Base-by-base conservation (phyloP, 208 protist species). In the Crithidia mellificae region DNA sequence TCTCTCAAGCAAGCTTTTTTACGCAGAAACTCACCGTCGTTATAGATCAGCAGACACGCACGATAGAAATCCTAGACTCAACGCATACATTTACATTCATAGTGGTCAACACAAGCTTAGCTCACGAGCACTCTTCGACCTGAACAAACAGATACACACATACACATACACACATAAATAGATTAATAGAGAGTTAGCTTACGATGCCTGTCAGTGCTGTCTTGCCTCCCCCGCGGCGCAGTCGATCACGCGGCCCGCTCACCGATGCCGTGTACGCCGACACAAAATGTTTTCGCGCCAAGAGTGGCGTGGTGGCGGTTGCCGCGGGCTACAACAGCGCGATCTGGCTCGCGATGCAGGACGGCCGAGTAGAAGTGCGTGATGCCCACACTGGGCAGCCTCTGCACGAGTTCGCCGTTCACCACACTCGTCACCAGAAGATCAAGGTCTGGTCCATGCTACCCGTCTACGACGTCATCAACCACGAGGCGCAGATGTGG, bases 291-390 rank as follows among this genome's bases (percentile, higher is more conserved):
- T 90, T 90, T 44, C 53, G 75, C 36, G 66, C 62, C 5, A 68
- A 61, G 20, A 70, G 80, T 46, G 74, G 63, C 20, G 85, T 92
- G 1, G 59, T 81, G 32, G 65, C 78, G 22, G 82, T 95, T 66
- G 76, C 83, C 8, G 77, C 85, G 29, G 79, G 80, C 19, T 44
- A 56, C 59, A 61, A 78, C 46, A 74, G 59, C 30, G 69, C 72
- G 32, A 78, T 91, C 34, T 95, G 90, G 90, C 68, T 95, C 44
- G 85, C 83, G 2, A 70, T 90, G 68, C 72, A 74, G 8, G 78
- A 95, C 55, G 86, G 86, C 43, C 82, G 74, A 1, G 83, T 95
- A 8, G 84, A 92, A 63, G 68, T 95, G 32, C 90, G 85, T 50
- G 64, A 91, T 43, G 77, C 74, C 11, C 78, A 80, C 65, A 88